Evolutionary conservation across 2,329 filamentous ascomycete species (phyloP), one percentile per base, ranked within the genome.

Genomic region (Pyrenophora graminea): DNA sequence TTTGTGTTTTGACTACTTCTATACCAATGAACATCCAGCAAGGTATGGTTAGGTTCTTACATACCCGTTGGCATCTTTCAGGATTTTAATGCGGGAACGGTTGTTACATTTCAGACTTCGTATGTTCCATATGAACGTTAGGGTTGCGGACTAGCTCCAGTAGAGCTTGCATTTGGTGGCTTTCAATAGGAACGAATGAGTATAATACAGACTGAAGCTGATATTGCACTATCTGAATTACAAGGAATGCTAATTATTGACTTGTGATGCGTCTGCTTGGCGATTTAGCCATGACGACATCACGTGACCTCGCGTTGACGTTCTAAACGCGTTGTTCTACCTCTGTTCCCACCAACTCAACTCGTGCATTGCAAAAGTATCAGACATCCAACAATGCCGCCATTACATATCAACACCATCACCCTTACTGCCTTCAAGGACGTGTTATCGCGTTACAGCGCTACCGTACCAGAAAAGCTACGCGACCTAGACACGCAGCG

Each of bases 401-500:
- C 40, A 13, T 42, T 55, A 0, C 51, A 57, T 13, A 48, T 58
- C 23, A 56, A 43, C 3, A 50, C 15, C 2, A 70, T 71, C 2
- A 48, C 60, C 2, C 37, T 58, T 3, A 12, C 19, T 1, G n/a
- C 53, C 0, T 70, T 70, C 53, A 59, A 56, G 7, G 41, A 51
- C 3, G 43, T 57, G 2, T 53, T 73, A 13, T 49, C 58, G 1
- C 67, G 64, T 27, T 73, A 73, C 31, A 34, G 61, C 9, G 34
- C 59, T 10, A 56, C 45, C 15, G 68, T 63, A 1, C 67, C 71
- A 3, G 55, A 62, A 3, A 61, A 63, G 17, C 55, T 74, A 2
- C 54, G 53, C 23, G 63, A 68, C 6, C 59, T 74, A n/a, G 71
- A 74, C 51, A 43, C 46, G 10, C 45, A 61, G 6, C 70, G 72